Evolutionary conservation across 2,329 filamentous ascomycete species (phyloP).

Genomic region (Nannizziopsis arthrosporioides): DNA sequence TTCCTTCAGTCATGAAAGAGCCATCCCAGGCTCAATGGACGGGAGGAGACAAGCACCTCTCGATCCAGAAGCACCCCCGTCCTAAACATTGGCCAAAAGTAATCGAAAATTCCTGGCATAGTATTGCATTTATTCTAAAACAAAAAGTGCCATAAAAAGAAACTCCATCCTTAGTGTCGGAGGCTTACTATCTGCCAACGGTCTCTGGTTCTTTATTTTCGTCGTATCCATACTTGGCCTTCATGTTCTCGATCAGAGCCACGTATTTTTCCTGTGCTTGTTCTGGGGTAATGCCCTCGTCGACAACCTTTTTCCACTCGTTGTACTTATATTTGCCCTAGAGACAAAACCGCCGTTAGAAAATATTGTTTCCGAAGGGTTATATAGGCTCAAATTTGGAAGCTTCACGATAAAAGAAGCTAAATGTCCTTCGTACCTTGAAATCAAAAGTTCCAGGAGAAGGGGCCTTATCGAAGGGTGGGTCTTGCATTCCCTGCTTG

Average conservation of each 20-base stretch:
- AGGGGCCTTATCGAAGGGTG: conserved; percentile 20
- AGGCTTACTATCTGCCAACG: conserved; percentile 14
- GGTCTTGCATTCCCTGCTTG: conserved; percentile 28
- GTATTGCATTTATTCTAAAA: not conserved
- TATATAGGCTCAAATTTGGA: conserved; percentile 16
- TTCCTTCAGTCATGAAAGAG: not conserved
- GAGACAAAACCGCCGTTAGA: conserved; percentile 13
- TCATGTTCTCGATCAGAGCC: conserved; percentile 57
- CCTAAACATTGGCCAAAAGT: not conserved
- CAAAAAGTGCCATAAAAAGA: not conserved
- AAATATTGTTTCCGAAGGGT: conserved; percentile 6
- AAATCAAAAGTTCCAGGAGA: conserved; percentile 31
- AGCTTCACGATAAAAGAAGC: conserved; percentile 16
- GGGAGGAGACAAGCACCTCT: not conserved
- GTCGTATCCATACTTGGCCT: conserved; percentile 49
- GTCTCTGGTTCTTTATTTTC: conserved; percentile 16
- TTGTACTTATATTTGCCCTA: conserved; percentile 70
- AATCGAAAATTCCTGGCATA: not conserved
- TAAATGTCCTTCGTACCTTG: conserved; percentile 24
- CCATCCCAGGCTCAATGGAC: not conserved
- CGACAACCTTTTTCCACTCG: conserved; percentile 60
- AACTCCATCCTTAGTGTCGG: not conserved
- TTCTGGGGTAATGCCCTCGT: conserved; percentile 50
- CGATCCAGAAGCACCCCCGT: not conserved
- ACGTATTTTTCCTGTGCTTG: conserved; percentile 69